These are phyloP conservation scores for Fraxinus nigra DNA, from an alignment of 305 asterid species.

Conservation along the genomic window DNA sequence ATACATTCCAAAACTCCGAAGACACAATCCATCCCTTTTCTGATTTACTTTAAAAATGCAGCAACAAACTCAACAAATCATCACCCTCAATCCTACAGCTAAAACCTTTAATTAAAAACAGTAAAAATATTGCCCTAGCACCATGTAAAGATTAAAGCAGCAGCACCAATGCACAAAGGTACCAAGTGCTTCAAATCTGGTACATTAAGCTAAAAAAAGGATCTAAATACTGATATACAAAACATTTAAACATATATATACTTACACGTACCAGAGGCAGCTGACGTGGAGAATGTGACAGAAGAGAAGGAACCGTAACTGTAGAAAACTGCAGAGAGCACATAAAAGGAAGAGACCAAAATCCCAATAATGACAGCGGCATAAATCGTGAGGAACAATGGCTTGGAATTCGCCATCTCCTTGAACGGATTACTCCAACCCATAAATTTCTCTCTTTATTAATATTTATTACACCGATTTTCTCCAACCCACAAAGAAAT, in stretches of 20 bases:
- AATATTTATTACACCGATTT: not conserved
- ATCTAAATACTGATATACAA: not conserved
- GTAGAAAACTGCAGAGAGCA: constrained; percentile 77
- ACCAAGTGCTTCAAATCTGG: not conserved
- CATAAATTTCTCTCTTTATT: constrained; percentile 25
- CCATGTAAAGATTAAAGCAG: not conserved
- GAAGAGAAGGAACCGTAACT: constrained; percentile 40
- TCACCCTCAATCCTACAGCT: not conserved
- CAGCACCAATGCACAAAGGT: not conserved
- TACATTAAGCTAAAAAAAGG: not conserved
- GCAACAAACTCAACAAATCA: not conserved
- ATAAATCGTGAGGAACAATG: constrained; percentile 80
- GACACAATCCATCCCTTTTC: not conserved
- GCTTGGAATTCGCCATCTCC: constrained; percentile 77
- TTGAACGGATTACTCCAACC: constrained; percentile 60
- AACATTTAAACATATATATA: not conserved
- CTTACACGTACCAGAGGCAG: constrained; percentile 35
- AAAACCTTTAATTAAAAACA: not conserved
- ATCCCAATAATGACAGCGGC: constrained; percentile 68
- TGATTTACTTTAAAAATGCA: not conserved
- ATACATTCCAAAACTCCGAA: not conserved
- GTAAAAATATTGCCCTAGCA: not conserved
- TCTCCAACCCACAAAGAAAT: not conserved
- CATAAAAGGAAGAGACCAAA: constrained; percentile 67
- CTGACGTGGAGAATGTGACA: constrained; percentile 34